These are phyloP conservation scores for Ceratobasidium sp. DNA, from an alignment of 1,284 basidiomycete species.

Conservation along the genomic window DNA sequence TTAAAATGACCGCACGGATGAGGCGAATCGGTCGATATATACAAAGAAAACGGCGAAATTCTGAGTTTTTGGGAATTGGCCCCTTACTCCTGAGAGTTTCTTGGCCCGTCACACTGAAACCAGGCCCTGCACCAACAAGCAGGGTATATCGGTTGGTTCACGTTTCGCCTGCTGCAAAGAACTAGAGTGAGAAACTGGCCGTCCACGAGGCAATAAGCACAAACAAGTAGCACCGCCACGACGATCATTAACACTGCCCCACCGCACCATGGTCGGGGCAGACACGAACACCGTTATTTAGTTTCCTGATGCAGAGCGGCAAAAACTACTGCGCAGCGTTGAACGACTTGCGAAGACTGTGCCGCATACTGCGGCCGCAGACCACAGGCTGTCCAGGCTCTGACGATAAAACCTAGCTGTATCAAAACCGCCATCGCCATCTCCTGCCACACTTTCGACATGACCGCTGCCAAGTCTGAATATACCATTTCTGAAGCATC, in stretches of 20 bases:
- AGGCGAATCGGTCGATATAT: too few relatives aligned
- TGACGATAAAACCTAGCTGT: neutral
- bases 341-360: neutral
- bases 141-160: too few relatives aligned
- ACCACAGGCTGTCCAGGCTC: neutral
- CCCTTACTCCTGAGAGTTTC: too few relatives aligned
- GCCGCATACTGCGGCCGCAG: neutral
- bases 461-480: conserved; percentile 20
- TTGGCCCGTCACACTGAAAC: too few relatives aligned
- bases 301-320: neutral
- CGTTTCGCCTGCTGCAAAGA: too few relatives aligned
- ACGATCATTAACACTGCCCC: conserved; percentile 2
- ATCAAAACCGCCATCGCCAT: neutral
- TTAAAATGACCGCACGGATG: too few relatives aligned
- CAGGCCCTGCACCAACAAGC: too few relatives aligned
- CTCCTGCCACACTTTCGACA: conserved; percentile 1
- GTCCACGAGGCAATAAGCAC: too few relatives aligned
- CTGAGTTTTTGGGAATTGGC: too few relatives aligned
- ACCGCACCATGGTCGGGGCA: neutral
- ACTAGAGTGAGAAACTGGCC: too few relatives aligned
- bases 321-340: conserved; percentile 23
- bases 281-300: neutral
- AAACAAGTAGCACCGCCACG: too few relatives aligned
- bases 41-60: too few relatives aligned
- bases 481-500: neutral